These are phyloP conservation scores for Penicillium paxilli DNA, from an alignment of 495 filamentous ascomycete genomes.

Conservation along the genomic window DNA sequence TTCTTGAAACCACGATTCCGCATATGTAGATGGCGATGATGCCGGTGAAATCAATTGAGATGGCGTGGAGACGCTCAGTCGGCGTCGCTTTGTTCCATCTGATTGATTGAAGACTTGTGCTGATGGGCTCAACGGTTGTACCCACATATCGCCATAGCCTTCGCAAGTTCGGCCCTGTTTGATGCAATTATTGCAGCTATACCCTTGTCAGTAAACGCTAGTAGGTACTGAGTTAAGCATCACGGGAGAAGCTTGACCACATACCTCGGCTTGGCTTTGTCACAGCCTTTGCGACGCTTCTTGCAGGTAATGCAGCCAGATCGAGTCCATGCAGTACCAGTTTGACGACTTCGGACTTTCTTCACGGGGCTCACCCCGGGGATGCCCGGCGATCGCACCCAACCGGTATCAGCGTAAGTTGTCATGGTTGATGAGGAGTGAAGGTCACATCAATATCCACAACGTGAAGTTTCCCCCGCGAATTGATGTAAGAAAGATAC, in stretches of 20 bases:
- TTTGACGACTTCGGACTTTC: constrained; percentile 30
- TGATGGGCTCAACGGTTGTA: constrained; percentile 36
- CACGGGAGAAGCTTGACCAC: neutral
- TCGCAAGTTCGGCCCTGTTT: constrained; percentile 42
- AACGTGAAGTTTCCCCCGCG: constrained; percentile 26
- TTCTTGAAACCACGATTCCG: constrained; percentile 11
- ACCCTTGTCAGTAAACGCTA: neutral
- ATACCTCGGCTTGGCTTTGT: constrained; percentile 46
- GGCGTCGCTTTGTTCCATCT: constrained; percentile 26
- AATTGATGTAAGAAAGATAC: constrained; percentile 18
- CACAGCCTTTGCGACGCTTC: constrained; percentile 44
- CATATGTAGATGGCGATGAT: constrained; percentile 15
- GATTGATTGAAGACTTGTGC: constrained; percentile 31
- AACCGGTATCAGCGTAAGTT: constrained; percentile 12
- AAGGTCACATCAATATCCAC: neutral
- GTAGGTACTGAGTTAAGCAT: neutral
- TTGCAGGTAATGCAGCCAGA: constrained; percentile 48
- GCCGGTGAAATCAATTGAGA: constrained; percentile 20
- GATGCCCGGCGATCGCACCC: constrained; percentile 2
- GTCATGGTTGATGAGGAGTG: constrained; percentile 10
- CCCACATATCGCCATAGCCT: constrained; percentile 48
- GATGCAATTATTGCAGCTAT: constrained; percentile 41
- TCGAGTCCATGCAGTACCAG: constrained; percentile 43
- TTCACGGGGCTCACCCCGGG: constrained; percentile 7
- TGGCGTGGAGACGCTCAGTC: constrained; percentile 15